Conservation (phyloP, 2,329 filamentous ascomycete genomes). For the Alternaria triticimaculans region DNA sequence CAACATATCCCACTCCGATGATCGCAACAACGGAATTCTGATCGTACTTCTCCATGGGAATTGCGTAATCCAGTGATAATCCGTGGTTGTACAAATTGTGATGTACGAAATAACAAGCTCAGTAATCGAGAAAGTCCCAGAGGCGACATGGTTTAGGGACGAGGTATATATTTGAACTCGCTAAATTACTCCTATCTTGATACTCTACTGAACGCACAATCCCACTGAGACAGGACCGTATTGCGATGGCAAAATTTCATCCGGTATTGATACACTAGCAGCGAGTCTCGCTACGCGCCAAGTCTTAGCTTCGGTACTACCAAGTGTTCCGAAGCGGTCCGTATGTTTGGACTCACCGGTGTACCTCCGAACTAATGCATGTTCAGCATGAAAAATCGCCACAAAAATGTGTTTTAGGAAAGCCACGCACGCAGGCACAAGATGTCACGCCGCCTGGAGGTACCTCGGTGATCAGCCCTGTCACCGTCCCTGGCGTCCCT, state of each 20-base stretch:
- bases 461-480: not conserved
- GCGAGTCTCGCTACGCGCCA: not conserved
- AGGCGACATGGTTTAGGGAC: not conserved
- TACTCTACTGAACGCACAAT: not conserved
- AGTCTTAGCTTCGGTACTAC: not conserved
- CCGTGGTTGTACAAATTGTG: not conserved
- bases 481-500: not conserved
- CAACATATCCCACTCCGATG: slow-evolving; percentile 62
- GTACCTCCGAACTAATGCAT: not conserved
- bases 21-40: slow-evolving; percentile 44
- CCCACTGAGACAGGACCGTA: not conserved
- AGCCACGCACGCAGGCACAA: not conserved
- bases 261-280: not conserved
- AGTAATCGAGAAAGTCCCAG: not conserved
- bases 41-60: not conserved
- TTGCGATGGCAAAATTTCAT: not conserved
- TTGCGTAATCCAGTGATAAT: not conserved
- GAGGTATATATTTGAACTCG: not conserved
- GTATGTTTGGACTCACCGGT: not conserved
- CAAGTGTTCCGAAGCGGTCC: not conserved
- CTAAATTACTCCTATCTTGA: not conserved
- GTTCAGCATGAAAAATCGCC: not conserved
- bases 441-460: not conserved
- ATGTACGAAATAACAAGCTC: not conserved
- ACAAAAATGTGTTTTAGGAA: not conserved